Percentiles rank a stretch among this genome's conserved stretches.
phyloP scores from a whole-genome alignment of 768 basidiomycete genomes.

The Rhodotorula kratochvilovae region DNA sequence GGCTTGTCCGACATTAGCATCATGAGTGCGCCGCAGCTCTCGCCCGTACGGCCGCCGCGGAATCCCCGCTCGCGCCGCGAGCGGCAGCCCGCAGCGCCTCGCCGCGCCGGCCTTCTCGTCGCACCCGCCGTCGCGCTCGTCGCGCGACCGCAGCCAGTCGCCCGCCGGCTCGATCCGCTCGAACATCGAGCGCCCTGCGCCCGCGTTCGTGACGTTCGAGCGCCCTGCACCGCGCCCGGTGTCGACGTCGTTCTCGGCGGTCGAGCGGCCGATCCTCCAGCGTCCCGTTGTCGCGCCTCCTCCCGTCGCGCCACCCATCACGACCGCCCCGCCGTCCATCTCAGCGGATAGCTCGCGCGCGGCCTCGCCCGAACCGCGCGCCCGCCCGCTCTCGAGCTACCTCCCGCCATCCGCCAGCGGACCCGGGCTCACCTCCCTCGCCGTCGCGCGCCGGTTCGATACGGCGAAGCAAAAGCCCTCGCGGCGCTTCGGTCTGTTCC shows the following conservation, averaged over 20 bases:
- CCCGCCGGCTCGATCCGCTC: neutral
- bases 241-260: slow-evolving; percentile 1
- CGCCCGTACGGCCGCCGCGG: slow-evolving; percentile 16
- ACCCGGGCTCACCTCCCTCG: slow-evolving; percentile 8
- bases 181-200: neutral
- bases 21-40: slow-evolving; percentile 35
- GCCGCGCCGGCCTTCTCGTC: too few relatives aligned
- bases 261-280: neutral
- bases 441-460: slow-evolving; percentile 24
- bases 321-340: neutral
- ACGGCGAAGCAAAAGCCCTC: slow-evolving; percentile 27
- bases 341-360: neutral
- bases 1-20: slow-evolving; percentile 13
- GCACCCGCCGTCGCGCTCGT: neutral
- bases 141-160: neutral
- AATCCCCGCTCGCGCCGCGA: slow-evolving; percentile 11
- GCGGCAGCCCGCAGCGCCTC: neutral
- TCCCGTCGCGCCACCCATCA: slow-evolving; percentile 1
- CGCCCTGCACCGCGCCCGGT: neutral
- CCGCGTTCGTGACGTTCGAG: neutral
- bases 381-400: neutral
- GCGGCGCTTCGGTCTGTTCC: slow-evolving; percentile 27
- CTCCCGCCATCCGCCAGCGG: neutral
- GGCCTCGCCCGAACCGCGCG: neutral
- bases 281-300: neutral